phyloP scores from a whole-genome alignment of 768 basidiomycete species.

The Suillus lakei region DNA sequence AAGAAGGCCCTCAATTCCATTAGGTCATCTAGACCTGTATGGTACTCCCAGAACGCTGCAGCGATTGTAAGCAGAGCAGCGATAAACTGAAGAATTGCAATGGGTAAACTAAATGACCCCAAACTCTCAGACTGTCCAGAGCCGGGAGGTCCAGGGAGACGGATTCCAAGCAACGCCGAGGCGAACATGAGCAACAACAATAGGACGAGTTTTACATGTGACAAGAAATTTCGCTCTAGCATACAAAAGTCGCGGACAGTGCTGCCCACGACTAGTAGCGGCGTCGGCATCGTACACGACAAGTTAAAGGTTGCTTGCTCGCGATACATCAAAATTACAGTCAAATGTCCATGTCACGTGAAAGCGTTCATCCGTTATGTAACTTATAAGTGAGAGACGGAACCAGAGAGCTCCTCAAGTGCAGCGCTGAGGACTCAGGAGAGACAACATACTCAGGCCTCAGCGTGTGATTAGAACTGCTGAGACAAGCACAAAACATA shows the following conservation, averaged over 20 bases:
- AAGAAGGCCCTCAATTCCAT: slow-evolving; percentile 64
- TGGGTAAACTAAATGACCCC: slow-evolving; percentile 43
- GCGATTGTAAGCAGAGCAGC: slow-evolving; percentile 58
- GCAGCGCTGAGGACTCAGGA: no score
- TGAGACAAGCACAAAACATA: no score
- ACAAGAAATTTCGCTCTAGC: slow-evolving; percentile 77
- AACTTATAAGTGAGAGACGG: no score
- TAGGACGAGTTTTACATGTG: slow-evolving; percentile 69
- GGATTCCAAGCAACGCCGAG: slow-evolving; percentile 64
- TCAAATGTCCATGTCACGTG: not conserved
- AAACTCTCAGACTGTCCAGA: slow-evolving; percentile 26
- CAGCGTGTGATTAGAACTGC: no score
- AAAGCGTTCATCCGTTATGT: not conserved
- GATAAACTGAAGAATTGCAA: slow-evolving; percentile 56
- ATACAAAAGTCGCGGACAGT: slow-evolving; percentile 77
- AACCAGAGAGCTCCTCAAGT: no score
- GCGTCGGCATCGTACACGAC: slow-evolving; percentile 24
- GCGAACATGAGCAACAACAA: slow-evolving; percentile 66
- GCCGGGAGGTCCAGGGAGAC: slow-evolving; percentile 50
- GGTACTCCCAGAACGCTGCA: slow-evolving; percentile 72
- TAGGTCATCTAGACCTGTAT: slow-evolving; percentile 59
- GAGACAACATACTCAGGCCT: no score
- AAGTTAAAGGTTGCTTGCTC: not conserved
- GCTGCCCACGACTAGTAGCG: slow-evolving; percentile 56
- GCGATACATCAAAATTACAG: no score